Conservation (phyloP, 2,329 filamentous ascomycete genomes). For the Anthostomella pinea region DNA sequence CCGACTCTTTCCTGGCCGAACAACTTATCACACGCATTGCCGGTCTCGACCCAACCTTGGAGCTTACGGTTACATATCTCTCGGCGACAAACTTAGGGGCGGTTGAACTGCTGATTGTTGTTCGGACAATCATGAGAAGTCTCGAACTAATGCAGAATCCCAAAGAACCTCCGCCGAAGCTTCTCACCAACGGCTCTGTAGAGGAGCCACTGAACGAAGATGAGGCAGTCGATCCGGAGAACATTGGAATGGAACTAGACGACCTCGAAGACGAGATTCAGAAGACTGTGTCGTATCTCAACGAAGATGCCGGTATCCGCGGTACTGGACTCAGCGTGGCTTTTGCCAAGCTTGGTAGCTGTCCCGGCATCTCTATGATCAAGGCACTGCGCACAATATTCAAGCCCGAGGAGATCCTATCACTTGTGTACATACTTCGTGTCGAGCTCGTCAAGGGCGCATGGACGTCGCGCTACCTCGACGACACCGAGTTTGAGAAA, state of each 20-base stretch:
- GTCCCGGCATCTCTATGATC: constrained; percentile 59
- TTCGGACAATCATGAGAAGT: constrained; percentile 66
- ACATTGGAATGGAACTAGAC: constrained; percentile 54
- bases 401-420: constrained; percentile 65
- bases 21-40: constrained; percentile 62
- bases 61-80: constrained; percentile 64
- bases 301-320: constrained; percentile 60
- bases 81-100: constrained; percentile 63
- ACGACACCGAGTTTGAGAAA: constrained; percentile 48
- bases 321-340: constrained; percentile 64
- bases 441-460: constrained; percentile 71
- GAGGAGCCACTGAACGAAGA: constrained; percentile 21
- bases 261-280: constrained; percentile 64
- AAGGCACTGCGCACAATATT: constrained; percentile 62
- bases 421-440: constrained; percentile 69
- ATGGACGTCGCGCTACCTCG: constrained; percentile 72
- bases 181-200: constrained; percentile 28
- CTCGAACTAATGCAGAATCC: constrained; percentile 57
- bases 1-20: constrained; percentile 51
- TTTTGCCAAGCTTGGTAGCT: constrained; percentile 66
- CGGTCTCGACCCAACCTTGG: constrained; percentile 65
- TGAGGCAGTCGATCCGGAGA: constrained; percentile 31
- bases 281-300: constrained; percentile 64
- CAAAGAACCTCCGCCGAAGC: constrained; percentile 30
- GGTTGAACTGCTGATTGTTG: constrained; percentile 63